Evolutionary conservation across 768 basidiomycete genomes (phyloP).

Genomic region (Trametes meyenii): DNA sequence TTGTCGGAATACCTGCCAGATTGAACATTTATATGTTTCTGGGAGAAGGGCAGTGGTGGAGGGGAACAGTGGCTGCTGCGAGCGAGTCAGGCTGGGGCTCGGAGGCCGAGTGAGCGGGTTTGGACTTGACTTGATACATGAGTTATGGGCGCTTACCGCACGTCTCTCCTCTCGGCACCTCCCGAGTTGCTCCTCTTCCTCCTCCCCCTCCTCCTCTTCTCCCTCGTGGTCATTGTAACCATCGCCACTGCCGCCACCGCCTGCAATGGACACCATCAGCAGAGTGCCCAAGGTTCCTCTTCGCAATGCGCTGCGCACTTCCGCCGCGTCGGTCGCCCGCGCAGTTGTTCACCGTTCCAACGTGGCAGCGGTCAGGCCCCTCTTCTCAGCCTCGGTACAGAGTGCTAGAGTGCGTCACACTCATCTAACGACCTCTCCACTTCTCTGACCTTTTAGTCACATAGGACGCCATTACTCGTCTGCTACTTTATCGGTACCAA

Average conservation of each 20-base stretch:
- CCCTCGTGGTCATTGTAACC: background rate
- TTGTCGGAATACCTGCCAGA: background rate
- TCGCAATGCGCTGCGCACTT: conserved; percentile 42
- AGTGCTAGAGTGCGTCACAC: conserved; percentile 64
- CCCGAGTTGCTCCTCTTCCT: background rate
- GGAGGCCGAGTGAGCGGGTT: background rate
- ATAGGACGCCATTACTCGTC: conserved; percentile 95
- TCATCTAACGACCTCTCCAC: background rate
- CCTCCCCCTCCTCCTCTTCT: background rate
- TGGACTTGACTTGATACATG: background rate
- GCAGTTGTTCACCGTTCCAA: conserved; percentile 33
- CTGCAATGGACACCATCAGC: conserved; percentile 37
- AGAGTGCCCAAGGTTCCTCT: conserved; percentile 18
- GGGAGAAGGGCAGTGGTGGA: background rate
- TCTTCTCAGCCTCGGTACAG: conserved; percentile 62
- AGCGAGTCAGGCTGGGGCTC: no score
- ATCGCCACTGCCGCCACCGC: conserved; percentile 1
- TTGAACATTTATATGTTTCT: background rate
- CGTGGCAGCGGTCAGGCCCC: conserved; percentile 13
- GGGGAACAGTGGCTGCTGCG: background rate
- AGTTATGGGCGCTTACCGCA: conserved; percentile 1
- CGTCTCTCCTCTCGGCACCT: background rate
- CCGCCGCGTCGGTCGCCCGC: conserved; percentile 49
- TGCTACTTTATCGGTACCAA: conserved; percentile 98
- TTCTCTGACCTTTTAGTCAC: background rate